Evolutionary conservation across 129 eudicot species (phyloP).

Genomic region (Flaveria trinervia): DNA sequence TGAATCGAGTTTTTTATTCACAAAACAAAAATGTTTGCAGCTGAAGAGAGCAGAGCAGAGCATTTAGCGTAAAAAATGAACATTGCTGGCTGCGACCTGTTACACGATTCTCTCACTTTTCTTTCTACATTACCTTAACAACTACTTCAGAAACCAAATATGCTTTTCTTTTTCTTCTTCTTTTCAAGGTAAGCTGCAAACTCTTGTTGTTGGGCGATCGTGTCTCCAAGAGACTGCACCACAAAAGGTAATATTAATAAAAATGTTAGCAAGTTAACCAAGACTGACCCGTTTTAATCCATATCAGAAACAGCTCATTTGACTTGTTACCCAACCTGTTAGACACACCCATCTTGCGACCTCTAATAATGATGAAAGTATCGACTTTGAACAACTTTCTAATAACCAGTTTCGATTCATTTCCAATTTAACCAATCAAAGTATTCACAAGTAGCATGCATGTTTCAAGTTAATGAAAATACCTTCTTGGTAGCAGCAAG

Average conservation of each 20-base stretch:
- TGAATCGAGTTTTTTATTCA: conserved; percentile 36
- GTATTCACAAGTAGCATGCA: background rate
- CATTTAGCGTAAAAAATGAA: conserved; percentile 16
- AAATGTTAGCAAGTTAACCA: background rate
- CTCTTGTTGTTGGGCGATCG: conserved; percentile 60
- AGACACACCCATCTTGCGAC: too few relatives aligned
- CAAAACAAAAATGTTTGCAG: conserved; percentile 33
- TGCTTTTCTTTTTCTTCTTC: conserved; percentile 82
- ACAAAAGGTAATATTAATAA: background rate
- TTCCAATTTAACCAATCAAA: background rate
- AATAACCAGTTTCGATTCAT: background rate
- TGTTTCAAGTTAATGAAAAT: conserved; percentile 15
- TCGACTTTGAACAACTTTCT: background rate
- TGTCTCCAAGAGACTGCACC: conserved; percentile 62
- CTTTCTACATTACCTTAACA: conserved; percentile 29
- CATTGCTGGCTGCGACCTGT: conserved; percentile 26
- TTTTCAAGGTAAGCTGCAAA: conserved; percentile 74
- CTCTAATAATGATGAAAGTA: background rate
- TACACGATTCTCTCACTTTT: conserved; percentile 40
- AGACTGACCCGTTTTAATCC: background rate
- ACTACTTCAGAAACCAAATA: conserved; percentile 47
- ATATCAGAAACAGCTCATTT: background rate
- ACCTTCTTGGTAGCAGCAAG: conserved; percentile 83
- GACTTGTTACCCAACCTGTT: background rate
- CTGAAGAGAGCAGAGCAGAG: conserved; percentile 18